These are phyloP conservation scores for Viola pubescens DNA, from an alignment of 441 rosid species.

Conservation along the genomic window DNA sequence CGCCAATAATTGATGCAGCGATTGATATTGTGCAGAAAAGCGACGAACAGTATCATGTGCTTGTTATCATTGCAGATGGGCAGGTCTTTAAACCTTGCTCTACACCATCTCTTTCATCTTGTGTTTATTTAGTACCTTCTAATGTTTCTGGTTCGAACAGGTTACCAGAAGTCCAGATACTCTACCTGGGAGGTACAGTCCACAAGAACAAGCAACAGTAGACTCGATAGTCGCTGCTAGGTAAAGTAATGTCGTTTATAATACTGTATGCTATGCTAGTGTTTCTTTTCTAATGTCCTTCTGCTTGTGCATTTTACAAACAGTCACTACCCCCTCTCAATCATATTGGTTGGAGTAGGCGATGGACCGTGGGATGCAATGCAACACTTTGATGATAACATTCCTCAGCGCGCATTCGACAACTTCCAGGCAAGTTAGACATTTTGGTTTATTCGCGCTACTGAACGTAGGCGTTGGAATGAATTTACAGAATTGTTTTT, in stretches of 20 bases:
- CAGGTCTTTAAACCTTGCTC: slow-evolving; percentile 38
- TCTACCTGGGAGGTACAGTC: slow-evolving; percentile 54
- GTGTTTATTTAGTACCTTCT: not conserved
- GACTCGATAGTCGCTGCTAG: slow-evolving; percentile 81
- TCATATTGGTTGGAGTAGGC: slow-evolving; percentile 86
- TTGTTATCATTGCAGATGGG: slow-evolving; percentile 90
- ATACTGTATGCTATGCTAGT: slow-evolving; percentile 1
- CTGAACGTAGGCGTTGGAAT: not conserved
- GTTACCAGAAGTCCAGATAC: slow-evolving; percentile 63
- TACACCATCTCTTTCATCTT: not conserved
- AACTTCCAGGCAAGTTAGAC: slow-evolving; percentile 70
- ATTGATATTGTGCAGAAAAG: slow-evolving; percentile 67
- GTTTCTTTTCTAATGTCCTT: slow-evolving; percentile 13
- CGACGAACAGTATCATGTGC: slow-evolving; percentile 81
- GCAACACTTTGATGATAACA: slow-evolving; percentile 82
- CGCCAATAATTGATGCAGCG: slow-evolving; percentile 78
- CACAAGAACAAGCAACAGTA: slow-evolving; percentile 77
- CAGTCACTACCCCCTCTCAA: slow-evolving; percentile 81
- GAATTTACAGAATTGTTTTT: not conserved
- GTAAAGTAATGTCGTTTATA: slow-evolving; percentile 32
- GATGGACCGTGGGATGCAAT: slow-evolving; percentile 97
- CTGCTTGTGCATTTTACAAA: slow-evolving; percentile 13
- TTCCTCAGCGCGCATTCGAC: slow-evolving; percentile 80
- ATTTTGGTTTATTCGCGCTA: not conserved
- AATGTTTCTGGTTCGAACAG: slow-evolving; percentile 19